phyloP scores from a whole-genome alignment of 371 early-diverging fungal species.

The Parasitella parasitica region DNA sequence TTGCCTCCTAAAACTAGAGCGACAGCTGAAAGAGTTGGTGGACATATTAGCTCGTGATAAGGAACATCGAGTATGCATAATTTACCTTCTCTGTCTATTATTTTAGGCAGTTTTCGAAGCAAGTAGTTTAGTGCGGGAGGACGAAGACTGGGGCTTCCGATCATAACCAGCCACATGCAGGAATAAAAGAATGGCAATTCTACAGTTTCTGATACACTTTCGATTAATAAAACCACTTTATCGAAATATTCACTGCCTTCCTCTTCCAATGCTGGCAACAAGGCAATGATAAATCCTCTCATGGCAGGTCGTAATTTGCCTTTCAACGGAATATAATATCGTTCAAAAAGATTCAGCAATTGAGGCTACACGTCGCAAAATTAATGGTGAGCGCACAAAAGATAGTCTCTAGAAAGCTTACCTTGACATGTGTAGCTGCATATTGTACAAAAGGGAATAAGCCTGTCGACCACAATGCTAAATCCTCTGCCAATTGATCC shows the following conservation, averaged over 20 bases:
- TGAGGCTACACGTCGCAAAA: constrained; percentile 61
- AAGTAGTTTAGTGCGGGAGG: constrained; percentile 79
- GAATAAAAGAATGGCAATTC: constrained; percentile 78
- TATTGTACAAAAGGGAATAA: constrained; percentile 90
- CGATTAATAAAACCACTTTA: constrained; percentile 69
- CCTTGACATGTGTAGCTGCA: constrained; percentile 84
- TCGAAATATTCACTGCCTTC: constrained; percentile 89
- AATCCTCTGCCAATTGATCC: constrained; percentile 78
- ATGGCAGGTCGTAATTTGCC: constrained; percentile 69
- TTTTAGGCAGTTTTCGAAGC: constrained; percentile 70
- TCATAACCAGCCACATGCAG: constrained; percentile 77
- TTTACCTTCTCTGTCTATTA: constrained; percentile 65
- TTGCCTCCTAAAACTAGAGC: constrained; percentile 63
- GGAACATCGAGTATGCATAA: no score
- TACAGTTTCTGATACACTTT: constrained; percentile 64
- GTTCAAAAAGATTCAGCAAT: constrained; percentile 74
- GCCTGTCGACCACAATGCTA: constrained; percentile 87
- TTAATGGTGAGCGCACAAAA: neutral
- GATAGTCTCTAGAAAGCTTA: constrained; percentile 17
- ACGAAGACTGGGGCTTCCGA: constrained; percentile 69
- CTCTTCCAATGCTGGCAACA: constrained; percentile 89
- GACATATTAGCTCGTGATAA: no score
- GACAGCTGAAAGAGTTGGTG: constrained; percentile 54
- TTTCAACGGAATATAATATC: constrained; percentile 74
- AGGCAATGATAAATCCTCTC: constrained; percentile 78